phyloP scores from a whole-genome alignment of 73 alveolate genomes.

The Paramecium primaurelia region DNA sequence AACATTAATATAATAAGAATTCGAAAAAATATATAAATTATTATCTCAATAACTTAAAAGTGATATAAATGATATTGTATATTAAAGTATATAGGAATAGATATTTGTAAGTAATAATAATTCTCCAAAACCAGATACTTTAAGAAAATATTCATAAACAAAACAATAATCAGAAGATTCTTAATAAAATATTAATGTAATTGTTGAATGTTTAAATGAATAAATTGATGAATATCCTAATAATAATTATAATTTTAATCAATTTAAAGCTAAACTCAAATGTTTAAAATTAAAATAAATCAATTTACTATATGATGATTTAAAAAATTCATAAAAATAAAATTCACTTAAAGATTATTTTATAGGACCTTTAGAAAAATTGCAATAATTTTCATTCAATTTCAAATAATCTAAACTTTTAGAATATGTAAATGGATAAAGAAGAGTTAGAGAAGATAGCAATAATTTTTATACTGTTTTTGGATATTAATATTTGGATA shows the following conservation, averaged over 20 bases:
- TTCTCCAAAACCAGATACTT: background rate
- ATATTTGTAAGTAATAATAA: background rate
- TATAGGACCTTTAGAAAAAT: background rate
- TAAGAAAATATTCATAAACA: constrained; percentile 2
- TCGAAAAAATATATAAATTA: background rate
- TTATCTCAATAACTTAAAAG: background rate
- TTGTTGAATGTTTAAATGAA: constrained; percentile 7
- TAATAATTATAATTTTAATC: background rate
- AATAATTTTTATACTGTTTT: background rate
- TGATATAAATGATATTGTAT: background rate
- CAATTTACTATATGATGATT: background rate
- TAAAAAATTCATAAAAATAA: background rate
- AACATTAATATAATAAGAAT: background rate
- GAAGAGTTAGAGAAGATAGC: background rate
- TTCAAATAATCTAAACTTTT: background rate
- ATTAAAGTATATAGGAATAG: background rate
- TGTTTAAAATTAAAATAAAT: background rate
- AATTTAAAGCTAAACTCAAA: background rate
- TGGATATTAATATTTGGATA: background rate
- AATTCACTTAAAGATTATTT: background rate
- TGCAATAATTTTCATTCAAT: background rate
- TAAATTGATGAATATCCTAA: background rate
- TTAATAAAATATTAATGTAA: background rate
- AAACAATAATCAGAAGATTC: background rate
- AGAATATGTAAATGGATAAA: background rate